Conservation (phyloP, 2,329 filamentous ascomycete genomes). For the Alternaria triticimaculans region DNA sequence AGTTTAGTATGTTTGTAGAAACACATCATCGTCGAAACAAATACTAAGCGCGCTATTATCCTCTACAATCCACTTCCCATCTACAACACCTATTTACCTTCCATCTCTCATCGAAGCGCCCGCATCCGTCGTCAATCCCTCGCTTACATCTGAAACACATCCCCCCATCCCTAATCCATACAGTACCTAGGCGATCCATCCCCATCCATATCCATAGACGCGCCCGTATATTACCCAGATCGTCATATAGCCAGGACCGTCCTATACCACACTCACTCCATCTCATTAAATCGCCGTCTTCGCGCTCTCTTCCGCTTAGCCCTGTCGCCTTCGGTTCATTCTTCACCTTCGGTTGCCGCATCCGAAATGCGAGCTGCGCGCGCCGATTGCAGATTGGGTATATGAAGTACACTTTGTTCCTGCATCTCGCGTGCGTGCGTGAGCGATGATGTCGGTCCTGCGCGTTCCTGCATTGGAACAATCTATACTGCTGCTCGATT, state of each 20-base stretch:
- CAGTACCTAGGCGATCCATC: neutral
- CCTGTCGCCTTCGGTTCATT: neutral
- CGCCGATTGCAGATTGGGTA: neutral
- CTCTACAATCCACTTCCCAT: neutral
- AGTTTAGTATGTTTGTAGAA: neutral
- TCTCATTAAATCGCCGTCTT: neutral
- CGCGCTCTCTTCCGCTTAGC: neutral
- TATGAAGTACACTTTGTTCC: neutral
- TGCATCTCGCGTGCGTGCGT: neutral
- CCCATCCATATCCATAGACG: neutral
- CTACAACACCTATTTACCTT: neutral
- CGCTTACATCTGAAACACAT: neutral
- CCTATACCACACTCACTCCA: no score
- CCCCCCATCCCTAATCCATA: neutral
- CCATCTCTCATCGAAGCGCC: neutral
- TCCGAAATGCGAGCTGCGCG: neutral
- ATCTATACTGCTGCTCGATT: neutral
- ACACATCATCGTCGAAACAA: neutral
- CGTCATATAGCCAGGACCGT: neutral
- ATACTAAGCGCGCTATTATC: neutral
- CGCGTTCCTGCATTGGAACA: neutral
- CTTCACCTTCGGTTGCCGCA: neutral
- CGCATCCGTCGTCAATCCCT: neutral
- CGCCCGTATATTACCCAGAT: neutral
- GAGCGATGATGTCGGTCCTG: neutral